Base-by-base conservation (phyloP, 1,284 basidiomycete genomes). In the Ganoderma leucocontextum region DNA sequence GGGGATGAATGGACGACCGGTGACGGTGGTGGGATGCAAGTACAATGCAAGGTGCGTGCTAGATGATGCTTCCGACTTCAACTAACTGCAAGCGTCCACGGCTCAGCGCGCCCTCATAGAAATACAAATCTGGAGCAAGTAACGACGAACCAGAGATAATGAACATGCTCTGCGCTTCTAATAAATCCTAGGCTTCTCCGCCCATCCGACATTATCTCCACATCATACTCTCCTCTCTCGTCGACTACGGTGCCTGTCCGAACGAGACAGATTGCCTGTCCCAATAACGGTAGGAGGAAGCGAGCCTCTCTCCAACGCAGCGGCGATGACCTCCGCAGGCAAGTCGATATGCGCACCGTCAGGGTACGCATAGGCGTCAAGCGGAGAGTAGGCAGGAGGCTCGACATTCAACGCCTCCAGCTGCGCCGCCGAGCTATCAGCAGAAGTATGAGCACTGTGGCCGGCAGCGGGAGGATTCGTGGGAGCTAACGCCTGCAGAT, bases 261-360 rank as follows among this genome's bases (percentile, higher is more conserved):
- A 82, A 58, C 86, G 83, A 52, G 83, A 82, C 47, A 76, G 66
- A 73, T 83, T 85, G 29, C 70, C 66, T 12, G 73, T 71, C 15
- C 88, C 86, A 58, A 91, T 81, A 9, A 86, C 82, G 69, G 82
- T 86, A 17, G 84, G 74, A 36, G 92, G 91, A 41, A 92, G 81
- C 19, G 85, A 80, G 47, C 84, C 85, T 13, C 91, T 88, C 78
- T 94, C 93, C 73, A 95, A 76, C 4, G 93, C 92, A 61, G 92
- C 93, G 15, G 91, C 86, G 70, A 95, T 94, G 58, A 94, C 87
- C 73, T 95, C 93, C 25, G 93, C 92, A 35, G 93, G 93, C 57
- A 95, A 82, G 78, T 95, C 93, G 62, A 95, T 88, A 67, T 91
- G 91, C 35, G 95, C 93, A 47, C 93, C 93, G 49, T 95, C 93